phyloP scores from a whole-genome alignment of 179 eudicot species.

The Amaranthus tricolor region DNA sequence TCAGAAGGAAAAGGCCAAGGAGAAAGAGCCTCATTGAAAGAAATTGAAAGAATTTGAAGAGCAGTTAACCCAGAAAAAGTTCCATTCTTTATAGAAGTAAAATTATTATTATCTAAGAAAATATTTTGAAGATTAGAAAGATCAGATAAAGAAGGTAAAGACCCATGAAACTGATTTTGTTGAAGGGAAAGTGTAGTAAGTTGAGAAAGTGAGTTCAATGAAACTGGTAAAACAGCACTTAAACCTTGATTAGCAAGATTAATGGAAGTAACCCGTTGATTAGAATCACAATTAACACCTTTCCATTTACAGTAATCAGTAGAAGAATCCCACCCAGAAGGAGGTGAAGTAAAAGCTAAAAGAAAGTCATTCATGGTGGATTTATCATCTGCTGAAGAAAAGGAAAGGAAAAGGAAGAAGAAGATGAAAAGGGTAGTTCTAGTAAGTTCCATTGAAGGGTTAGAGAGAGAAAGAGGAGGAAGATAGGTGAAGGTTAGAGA shows the following conservation, averaged over 20 bases:
- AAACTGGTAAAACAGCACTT: slow-evolving; percentile 27
- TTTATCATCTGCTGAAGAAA: slow-evolving; percentile 28
- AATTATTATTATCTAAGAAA: slow-evolving; percentile 33
- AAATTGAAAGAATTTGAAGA: slow-evolving; percentile 30
- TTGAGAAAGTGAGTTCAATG: slow-evolving; percentile 33
- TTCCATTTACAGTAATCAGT: slow-evolving; percentile 33
- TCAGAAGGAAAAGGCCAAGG: slow-evolving; percentile 53
- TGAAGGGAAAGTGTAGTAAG: slow-evolving; percentile 38
- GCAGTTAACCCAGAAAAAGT: slow-evolving; percentile 35
- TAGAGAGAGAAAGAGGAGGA: too few relatives aligned
- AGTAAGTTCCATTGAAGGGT: too few relatives aligned
- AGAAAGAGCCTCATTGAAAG: slow-evolving; percentile 17
- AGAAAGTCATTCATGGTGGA: slow-evolving; percentile 34
- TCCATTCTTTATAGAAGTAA: slow-evolving; percentile 29
- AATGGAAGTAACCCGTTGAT: slow-evolving; percentile 31
- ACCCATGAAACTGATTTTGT: slow-evolving; percentile 30
- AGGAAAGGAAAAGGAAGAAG: slow-evolving; percentile 12
- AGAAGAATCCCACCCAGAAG: slow-evolving; percentile 26
- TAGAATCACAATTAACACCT: slow-evolving; percentile 33
- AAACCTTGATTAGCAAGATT: slow-evolving; percentile 29
- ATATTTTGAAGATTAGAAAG: slow-evolving; percentile 25
- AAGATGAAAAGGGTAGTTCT: neutral
- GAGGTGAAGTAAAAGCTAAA: slow-evolving; percentile 23
- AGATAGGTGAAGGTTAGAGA: too few relatives aligned
- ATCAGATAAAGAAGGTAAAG: slow-evolving; percentile 34